These are phyloP conservation scores for Hortiboletus campestris DNA, from an alignment of 768 basidiomycete genomes.

Conservation along the genomic window DNA sequence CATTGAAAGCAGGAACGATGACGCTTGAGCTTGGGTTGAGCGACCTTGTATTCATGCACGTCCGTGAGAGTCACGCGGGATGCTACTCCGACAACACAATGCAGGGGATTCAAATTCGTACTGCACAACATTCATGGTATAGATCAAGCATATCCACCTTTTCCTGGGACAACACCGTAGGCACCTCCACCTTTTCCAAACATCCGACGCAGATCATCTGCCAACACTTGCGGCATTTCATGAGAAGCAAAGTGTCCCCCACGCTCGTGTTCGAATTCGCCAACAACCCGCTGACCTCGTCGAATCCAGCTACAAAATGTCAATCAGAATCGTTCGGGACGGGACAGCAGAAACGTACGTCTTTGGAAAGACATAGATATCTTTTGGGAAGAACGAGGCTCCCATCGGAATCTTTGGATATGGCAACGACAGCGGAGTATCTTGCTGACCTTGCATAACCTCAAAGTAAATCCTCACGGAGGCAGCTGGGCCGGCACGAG, in stretches of 20 bases:
- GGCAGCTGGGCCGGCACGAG: conserved; percentile 55
- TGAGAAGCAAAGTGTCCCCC: conserved; percentile 62
- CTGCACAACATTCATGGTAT: no score
- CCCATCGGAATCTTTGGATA: conserved; percentile 42
- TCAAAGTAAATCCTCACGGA: conserved; percentile 61
- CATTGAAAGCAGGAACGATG: no score
- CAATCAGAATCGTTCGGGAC: background rate
- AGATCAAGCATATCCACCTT: conserved; percentile 38
- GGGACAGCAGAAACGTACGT: conserved; percentile 33
- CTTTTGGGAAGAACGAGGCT: conserved; percentile 50
- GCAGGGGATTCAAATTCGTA: no score
- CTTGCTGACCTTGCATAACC: conserved; percentile 9
- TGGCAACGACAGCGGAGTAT: background rate
- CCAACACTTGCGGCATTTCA: conserved; percentile 49
- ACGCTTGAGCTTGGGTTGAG: no score
- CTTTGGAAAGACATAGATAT: conserved; percentile 35
- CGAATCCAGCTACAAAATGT: conserved; percentile 39
- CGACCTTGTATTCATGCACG: no score
- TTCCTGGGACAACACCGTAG: conserved; percentile 45
- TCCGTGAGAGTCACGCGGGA: no score
- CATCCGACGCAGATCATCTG: conserved; percentile 52
- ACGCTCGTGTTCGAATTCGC: conserved; percentile 43
- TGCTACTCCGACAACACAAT: no score
- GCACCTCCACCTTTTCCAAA: conserved; percentile 52
- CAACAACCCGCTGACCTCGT: conserved; percentile 41